Base-by-base conservation (phyloP, 495 filamentous ascomycete species). In the Parathielavia appendiculata region DNA sequence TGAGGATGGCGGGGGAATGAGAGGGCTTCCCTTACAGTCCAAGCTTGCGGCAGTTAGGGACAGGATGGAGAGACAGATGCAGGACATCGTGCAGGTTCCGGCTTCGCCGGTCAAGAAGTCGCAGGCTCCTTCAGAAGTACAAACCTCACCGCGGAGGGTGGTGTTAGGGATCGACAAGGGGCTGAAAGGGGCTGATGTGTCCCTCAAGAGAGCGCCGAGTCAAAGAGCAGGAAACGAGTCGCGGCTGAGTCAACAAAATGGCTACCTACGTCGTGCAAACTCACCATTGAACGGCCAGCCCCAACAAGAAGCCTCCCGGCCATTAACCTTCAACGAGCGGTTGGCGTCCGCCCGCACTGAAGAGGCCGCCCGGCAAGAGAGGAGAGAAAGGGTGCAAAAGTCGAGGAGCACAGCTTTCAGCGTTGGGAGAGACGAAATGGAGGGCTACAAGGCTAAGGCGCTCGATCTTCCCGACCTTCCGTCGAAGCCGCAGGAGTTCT, bases 151-250 rank as follows among this genome's bases (percentile, higher is more conserved):
- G 11, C 83, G 86, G 23, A 80, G 95, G 60, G 82, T 90, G 20
- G 66, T 91, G 11, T 71, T 98, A 12, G 93, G 95, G 3, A 95
- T 98, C 46, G 91, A 96, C 68, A 95, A 93, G 67, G 90, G 90
- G 1, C 76, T 90, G 41, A 87, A 79, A 59, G 92, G 87, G 7
- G 82, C 80, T 40, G 90, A 96, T 66, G 81, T 98, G 40, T 97
- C 92, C 5, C 72, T 98, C 32, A 91, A 87, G 66, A 79, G 90
- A 59, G 85, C 90, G 0, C 82, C 87, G 56, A 77, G 71, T 62
- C 63, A 70, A 46, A 73, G 66, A 46, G 76, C 63, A 43, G 20
- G 58, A 20, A 51, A 63, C n/a, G 69, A 75, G 12, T 63, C 64
- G 12, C 60, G 55, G 17, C 57, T 44, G 22, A 58, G 58, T 9